Base-by-base conservation (phyloP, 345 rosid species). In the Microcos paniculata region DNA sequence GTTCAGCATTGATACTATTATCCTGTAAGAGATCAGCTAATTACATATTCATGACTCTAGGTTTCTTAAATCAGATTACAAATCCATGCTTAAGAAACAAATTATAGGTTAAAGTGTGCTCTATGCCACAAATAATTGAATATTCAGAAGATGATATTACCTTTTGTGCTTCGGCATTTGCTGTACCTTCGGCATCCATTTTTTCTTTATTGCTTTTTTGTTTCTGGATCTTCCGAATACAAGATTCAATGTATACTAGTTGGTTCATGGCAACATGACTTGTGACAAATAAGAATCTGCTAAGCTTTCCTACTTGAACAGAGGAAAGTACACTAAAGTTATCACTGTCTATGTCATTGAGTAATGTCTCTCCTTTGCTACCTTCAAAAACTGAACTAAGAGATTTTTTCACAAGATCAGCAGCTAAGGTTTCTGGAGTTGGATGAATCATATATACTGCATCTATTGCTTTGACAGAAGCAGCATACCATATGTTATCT, bases 191-290 rank as follows among this genome's bases (percentile, higher is more conserved):
- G 63, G 80, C 80, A 68, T 70, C 88, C 77, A 61, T 63, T 78
- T 81, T 93, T 49, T 86, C 87, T 66, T 79, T 90, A 59, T 46
- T 81, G n/a, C 83, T 78, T 85, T 88, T 96, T 88, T 96, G 99
- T 80, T 89, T 92, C 78, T 84, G 88, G 80, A 96, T 89, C 87
- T 96, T 92, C 75, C 92, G 88, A 59, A 84, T 81, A 80, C 97
- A 91, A 67, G 90, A 88, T 88, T 96, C 99, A 76, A 93, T 90
- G 76, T 96, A 96, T 62, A 92, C 92, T 81, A 96, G 82, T 82
- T 96, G 99, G 84, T 89, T 90, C 99, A 96, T 87, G 80, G 99
- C 98, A 82, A 93, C 82, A 73, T 93, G 97, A 84, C 98, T 96
- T 58, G 74, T n/a, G 46, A 92, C 80, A 71, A 96, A 96, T 72